Percentiles rank a stretch among this genome's conserved stretches.
phyloP scores from a whole-genome alignment of 2,329 filamentous ascomycete genomes.

The Trichoderma sp. region DNA sequence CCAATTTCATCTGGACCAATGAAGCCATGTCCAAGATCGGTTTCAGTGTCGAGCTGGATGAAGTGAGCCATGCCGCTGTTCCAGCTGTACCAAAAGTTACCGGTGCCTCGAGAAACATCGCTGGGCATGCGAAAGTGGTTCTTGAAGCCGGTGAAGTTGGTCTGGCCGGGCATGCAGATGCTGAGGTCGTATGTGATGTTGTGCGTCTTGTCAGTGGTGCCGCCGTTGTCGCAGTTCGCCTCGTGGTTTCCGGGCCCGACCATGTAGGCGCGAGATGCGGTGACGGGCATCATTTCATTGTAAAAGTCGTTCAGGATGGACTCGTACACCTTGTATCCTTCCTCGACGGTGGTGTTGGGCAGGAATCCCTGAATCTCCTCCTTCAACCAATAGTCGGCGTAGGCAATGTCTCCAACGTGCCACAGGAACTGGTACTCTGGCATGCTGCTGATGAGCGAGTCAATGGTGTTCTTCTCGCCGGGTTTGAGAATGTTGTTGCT shows the following conservation, averaged over 20 bases:
- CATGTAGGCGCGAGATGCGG: slow-evolving; percentile 16
- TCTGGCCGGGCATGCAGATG: slow-evolving; percentile 20
- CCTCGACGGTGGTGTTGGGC: slow-evolving; percentile 16
- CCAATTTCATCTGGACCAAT: slow-evolving; percentile 13
- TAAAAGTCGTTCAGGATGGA: slow-evolving; percentile 19
- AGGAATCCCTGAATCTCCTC: slow-evolving; percentile 22
- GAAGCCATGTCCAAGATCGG: slow-evolving; percentile 18
- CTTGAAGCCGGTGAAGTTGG: slow-evolving; percentile 17
- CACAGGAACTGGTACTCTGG: slow-evolving; percentile 8
- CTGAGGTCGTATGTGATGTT: slow-evolving; percentile 10
- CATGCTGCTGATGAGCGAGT: slow-evolving; percentile 16
- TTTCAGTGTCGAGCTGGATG: slow-evolving; percentile 18
- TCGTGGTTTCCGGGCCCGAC: slow-evolving; percentile 18
- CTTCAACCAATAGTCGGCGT: slow-evolving; percentile 21
- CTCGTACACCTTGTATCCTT: slow-evolving; percentile 18
- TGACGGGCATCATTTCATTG: slow-evolving; percentile 16
- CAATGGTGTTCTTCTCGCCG: slow-evolving; percentile 14
- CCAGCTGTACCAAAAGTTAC: slow-evolving; percentile 23
- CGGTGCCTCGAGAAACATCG: slow-evolving; percentile 5
- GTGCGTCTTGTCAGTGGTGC: slow-evolving; percentile 12
- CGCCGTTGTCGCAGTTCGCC: slow-evolving; percentile 16
- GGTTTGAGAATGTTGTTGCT: slow-evolving; percentile 7
- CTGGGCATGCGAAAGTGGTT: slow-evolving; percentile 21
- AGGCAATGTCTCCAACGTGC: slow-evolving; percentile 18
- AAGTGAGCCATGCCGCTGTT: slow-evolving; percentile 20